Conservation (phyloP, 345 rosid species). For the Ceriops decandra region DNA sequence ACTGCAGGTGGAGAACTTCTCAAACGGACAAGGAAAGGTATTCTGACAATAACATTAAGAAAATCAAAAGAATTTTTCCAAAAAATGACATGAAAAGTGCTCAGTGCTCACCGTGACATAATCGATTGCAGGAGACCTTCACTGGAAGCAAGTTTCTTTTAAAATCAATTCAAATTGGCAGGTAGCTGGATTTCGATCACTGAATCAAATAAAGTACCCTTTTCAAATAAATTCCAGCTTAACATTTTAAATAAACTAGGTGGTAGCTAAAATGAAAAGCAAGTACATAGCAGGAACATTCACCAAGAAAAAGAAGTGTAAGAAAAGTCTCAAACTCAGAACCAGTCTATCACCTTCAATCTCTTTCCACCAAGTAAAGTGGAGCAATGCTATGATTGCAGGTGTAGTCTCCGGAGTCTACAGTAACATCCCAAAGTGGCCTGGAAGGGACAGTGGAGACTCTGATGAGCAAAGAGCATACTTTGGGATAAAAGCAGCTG, state of each 20-base stretch:
- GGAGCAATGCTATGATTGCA: constrained; percentile 26
- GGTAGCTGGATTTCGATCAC: constrained; percentile 33
- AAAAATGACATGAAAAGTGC: background rate
- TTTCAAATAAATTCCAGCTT: background rate
- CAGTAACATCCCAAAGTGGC: constrained; percentile 61
- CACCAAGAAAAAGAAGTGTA: constrained; percentile 82
- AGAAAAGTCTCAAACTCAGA: constrained; percentile 28
- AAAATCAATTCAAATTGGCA: constrained; percentile 70
- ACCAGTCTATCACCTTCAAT: constrained; percentile 7
- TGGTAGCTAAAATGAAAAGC: constrained; percentile 81
- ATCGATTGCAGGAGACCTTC: constrained; percentile 69
- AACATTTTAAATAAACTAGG: constrained; percentile 37
- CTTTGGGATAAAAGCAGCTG: constrained; percentile 67
- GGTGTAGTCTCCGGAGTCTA: constrained; percentile 63
- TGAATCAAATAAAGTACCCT: background rate
- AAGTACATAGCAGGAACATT: constrained; percentile 87
- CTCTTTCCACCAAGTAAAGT: background rate
- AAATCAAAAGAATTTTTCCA: background rate
- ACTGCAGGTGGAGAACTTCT: constrained; percentile 83
- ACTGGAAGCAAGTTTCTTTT: constrained; percentile 90
- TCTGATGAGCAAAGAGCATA: constrained; percentile 46
- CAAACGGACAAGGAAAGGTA: constrained; percentile 95
- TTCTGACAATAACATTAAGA: background rate
- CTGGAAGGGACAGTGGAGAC: constrained; percentile 43
- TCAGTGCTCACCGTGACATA: constrained; percentile 9